Conservation (phyloP, 2,329 filamentous ascomycete genomes). For the Lecanicillium sp. region DNA sequence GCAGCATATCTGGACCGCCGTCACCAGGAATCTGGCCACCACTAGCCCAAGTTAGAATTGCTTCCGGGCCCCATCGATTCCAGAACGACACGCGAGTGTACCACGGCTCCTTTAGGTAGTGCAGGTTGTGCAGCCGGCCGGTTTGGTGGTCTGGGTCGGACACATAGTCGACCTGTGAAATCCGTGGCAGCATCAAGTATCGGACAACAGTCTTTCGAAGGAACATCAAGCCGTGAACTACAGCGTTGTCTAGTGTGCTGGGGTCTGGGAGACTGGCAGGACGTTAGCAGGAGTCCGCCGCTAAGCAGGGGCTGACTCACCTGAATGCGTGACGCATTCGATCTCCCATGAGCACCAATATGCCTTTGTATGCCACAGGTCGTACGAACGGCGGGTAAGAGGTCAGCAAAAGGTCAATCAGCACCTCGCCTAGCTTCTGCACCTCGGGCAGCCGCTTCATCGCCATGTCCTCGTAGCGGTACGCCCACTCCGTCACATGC, state of each 20-base stretch:
- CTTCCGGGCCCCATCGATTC: slow-evolving; percentile 57
- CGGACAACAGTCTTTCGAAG: slow-evolving; percentile 51
- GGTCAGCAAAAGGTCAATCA: slow-evolving; percentile 55
- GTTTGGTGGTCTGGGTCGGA: slow-evolving; percentile 46
- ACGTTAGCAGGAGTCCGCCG: slow-evolving; percentile 14
- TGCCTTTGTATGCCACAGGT: slow-evolving; percentile 41
- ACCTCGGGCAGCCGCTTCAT: slow-evolving; percentile 52
- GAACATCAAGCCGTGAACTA: slow-evolving; percentile 43
- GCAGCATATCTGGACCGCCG: slow-evolving; percentile 31
- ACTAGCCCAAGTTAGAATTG: slow-evolving; percentile 38
- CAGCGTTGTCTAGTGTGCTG: slow-evolving; percentile 25
- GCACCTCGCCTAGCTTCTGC: slow-evolving; percentile 48
- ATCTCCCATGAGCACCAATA: slow-evolving; percentile 58
- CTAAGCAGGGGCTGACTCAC: slow-evolving; percentile 34
- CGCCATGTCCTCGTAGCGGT: slow-evolving; percentile 50
- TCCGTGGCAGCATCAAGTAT: slow-evolving; percentile 54
- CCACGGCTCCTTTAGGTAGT: slow-evolving; percentile 59
- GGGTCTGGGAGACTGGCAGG: slow-evolving; percentile 38
- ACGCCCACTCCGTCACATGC: slow-evolving; percentile 42
- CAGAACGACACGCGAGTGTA: slow-evolving; percentile 55
- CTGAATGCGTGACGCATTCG: slow-evolving; percentile 59
- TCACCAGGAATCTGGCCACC: slow-evolving; percentile 43
- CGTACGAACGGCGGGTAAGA: slow-evolving; percentile 42
- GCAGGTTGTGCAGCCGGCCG: slow-evolving; percentile 42
- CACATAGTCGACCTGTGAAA: slow-evolving; percentile 33